Evolutionary conservation across 2,329 filamentous ascomycete genomes (phyloP).

Genomic region (Fusarium sp.): DNA sequence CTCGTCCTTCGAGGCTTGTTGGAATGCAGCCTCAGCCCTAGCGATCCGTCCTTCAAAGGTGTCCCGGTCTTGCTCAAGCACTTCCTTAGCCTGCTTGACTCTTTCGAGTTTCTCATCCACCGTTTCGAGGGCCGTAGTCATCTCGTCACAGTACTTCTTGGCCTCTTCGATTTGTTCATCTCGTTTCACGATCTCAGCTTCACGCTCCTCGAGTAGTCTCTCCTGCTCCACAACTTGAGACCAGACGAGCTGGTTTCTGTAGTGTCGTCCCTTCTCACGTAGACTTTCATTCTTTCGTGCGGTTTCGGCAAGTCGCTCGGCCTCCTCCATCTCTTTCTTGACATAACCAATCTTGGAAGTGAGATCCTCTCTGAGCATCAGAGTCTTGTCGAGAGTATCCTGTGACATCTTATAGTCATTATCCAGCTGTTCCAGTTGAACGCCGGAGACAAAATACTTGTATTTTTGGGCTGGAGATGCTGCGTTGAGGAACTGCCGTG

Average conservation of each 20-base stretch:
- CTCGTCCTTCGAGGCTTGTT: constrained; percentile 62
- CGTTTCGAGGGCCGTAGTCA: constrained; percentile 59
- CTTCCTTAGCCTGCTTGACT: constrained; percentile 51
- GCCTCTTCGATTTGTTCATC: constrained; percentile 41
- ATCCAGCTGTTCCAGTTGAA: constrained; percentile 90
- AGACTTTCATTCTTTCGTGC: constrained; percentile 72
- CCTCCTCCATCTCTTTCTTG: constrained; percentile 60
- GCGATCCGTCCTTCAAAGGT: constrained; percentile 54
- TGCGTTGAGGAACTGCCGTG: constrained; percentile 87
- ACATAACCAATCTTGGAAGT: constrained; percentile 46
- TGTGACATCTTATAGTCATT: constrained; percentile 87
- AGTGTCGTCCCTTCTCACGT: constrained; percentile 64
- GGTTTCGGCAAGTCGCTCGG: constrained; percentile 68
- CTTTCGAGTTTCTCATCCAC: constrained; percentile 56
- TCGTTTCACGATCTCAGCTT: constrained; percentile 41
- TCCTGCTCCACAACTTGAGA: constrained; percentile 83
- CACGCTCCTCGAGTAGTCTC: constrained; percentile 52
- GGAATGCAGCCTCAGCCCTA: constrained; percentile 60
- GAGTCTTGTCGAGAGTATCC: constrained; percentile 74
- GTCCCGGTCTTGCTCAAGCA: constrained; percentile 56
- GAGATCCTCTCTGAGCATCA: constrained; percentile 50
- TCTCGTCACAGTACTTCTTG: constrained; percentile 47
- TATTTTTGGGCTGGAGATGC: constrained; percentile 88
- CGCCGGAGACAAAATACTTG: constrained; percentile 94
- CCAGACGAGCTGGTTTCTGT: constrained; percentile 80